Evolutionary conservation across 257 asterid genomes (phyloP), one percentile per base, ranked within the genome.

Genomic region (Solanum tacnaense): DNA sequence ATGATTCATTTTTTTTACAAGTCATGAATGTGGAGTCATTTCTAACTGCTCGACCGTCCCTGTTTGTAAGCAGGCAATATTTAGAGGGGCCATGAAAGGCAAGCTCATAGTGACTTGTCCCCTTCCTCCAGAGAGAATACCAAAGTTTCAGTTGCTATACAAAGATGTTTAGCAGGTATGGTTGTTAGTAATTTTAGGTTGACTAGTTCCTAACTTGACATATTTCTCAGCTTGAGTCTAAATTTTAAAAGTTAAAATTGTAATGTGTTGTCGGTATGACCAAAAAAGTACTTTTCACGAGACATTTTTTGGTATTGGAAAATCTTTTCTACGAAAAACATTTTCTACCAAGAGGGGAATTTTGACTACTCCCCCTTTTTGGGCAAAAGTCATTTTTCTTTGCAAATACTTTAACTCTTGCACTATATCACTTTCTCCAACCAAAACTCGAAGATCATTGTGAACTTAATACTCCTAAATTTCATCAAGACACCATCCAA

Each of bases 1-100:
- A 9, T 82, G n/a, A 8, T 20, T 49, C 15, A 9, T 2, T 11
- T 46, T 46, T 75, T 46, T 49, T 11, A 31, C 44, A 10, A 82
- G 31, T 29, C 86, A 49, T 81, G 70, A 5, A 5, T 49, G 70
- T 82, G 86, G 44, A 49, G 44, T 82, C 41, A 71, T 46, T 71
- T 13, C 70, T 34, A 46, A 86, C 25, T 31, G 68, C 84, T 71
- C 1, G 13, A 15, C 27, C 13, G 4, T 38, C 35, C 8, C 81
- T 39, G 21, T 29, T 65, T 68, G 86, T 21, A 73, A 91, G 93
- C 97, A 96, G 99, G 96, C 98, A 34, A 93, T 96, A 89, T 96
- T 92, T 70, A 92, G 98, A 92, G 99, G 98, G 70, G 98, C 99
- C 36, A 96, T 96, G 98, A 96, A 94, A 89, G 98, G 99, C 76